Evolutionary conservation across 371 early-diverging fungal genomes (phyloP), one percentile per base, ranked within the genome.

Genomic region (Lichtheimia ramosa): DNA sequence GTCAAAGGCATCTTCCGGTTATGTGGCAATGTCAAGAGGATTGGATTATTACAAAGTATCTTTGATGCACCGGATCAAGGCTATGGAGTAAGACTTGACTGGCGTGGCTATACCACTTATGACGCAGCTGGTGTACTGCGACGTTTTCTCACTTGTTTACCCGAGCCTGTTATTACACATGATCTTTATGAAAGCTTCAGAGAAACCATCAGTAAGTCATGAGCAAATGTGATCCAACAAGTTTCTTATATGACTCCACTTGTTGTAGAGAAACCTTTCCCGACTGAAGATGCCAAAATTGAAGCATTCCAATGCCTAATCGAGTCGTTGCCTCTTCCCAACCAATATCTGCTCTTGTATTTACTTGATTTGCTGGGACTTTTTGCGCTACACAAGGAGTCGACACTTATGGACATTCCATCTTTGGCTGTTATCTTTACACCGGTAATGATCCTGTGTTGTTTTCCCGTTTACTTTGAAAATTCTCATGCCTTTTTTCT

Each of bases 351-450:
- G 13, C 62, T 87, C 23, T 66, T 87, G 34, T 87, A 87, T 59
- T 56, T 87, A 3, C 59, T 87, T 23, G 83, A 83, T 60, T 58
- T 87, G 46, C 60, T 87, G 5, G 70, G 71, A 2, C 50, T 82
- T 7, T 85, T 85, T 52, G 75, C 81, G 13, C 56, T 73, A 14
- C 69, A 75, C 53, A 67, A 67, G 15, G 67, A 69, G 8, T 61
- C 66, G 21, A 83, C 82, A n/a, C 66, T 77, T 28, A 86, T 86
- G 83, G 73, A 74, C 49, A 60, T 72, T 2, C 70, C 52, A 5
- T 79, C 82, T 40, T 56, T 87, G 16, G 83, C 88, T 4, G 73
- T 82, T 15, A 75, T 85, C 18, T 85, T 87, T 68, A 75, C 84
- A 43, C 88, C 88, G 43, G 78, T 77, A 70, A 66, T 24, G 14